phyloP scores from a whole-genome alignment of 2,329 filamentous ascomycete species.

The Hypoxylon sp. region DNA sequence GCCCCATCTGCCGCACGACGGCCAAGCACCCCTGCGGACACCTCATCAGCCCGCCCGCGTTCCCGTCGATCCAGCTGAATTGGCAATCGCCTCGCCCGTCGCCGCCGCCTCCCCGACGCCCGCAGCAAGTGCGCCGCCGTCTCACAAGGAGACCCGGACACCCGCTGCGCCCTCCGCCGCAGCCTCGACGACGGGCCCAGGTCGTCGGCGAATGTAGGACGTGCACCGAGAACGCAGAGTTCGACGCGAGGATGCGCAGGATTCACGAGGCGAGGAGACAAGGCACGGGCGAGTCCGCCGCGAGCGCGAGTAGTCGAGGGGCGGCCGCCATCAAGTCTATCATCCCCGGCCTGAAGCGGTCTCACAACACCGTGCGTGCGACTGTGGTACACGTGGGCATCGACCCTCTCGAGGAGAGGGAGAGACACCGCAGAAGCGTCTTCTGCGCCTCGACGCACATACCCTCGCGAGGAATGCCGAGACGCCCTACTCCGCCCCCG shows the following conservation, averaged over 20 bases:
- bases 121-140: slow-evolving; percentile 38
- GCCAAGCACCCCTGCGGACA: slow-evolving; percentile 52
- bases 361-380: slow-evolving; percentile 28
- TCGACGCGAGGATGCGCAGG: slow-evolving; percentile 41
- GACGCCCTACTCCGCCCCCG: slow-evolving; percentile 44
- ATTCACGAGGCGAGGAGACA: slow-evolving; percentile 27
- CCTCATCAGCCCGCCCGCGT: slow-evolving; percentile 42
- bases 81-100: slow-evolving; percentile 21
- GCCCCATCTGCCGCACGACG: slow-evolving; percentile 57
- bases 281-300: slow-evolving; percentile 28
- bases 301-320: background rate
- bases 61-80: slow-evolving; percentile 28
- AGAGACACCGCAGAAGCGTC: slow-evolving; percentile 3
- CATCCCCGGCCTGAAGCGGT: slow-evolving; percentile 38
- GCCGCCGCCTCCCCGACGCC: slow-evolving; percentile 13
- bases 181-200: slow-evolving; percentile 41
- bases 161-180: slow-evolving; percentile 36
- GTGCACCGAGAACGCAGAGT: slow-evolving; percentile 45
- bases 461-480: slow-evolving; percentile 9
- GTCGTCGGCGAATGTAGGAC: slow-evolving; percentile 47
- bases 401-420: slow-evolving; percentile 16
- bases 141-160: slow-evolving; percentile 44
- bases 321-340: slow-evolving; percentile 37
- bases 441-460: slow-evolving; percentile 24
- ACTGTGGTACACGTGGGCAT: slow-evolving; percentile 34